Percentiles rank a stretch among this genome's conserved stretches.
Conservation (phyloP, 129 eudicot genomes). For the Centaurea solstitialis region DNA sequence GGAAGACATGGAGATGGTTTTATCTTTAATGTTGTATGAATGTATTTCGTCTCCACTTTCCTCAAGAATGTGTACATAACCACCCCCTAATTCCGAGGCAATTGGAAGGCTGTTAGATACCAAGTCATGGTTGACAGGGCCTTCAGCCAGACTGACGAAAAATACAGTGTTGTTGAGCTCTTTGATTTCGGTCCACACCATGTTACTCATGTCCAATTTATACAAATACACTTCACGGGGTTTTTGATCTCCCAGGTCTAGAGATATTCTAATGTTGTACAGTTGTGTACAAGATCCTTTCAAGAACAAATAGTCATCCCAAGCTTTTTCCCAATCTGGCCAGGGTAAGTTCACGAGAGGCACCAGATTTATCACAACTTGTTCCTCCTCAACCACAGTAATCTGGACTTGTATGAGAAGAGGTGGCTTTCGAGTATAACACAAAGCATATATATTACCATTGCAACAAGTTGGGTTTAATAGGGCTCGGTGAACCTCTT, state of each 20-base stretch:
- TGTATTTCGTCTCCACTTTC: background rate
- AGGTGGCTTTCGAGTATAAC: background rate
- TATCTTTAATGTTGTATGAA: too few relatives aligned
- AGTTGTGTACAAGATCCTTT: background rate
- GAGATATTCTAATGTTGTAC: background rate
- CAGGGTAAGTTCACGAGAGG: background rate
- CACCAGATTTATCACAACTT: background rate
- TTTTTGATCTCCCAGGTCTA: background rate
- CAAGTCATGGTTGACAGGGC: background rate
- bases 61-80: background rate
- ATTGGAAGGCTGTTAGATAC: background rate
- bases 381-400: background rate
- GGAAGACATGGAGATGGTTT: too few relatives aligned
- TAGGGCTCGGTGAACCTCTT: background rate
- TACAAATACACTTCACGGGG: background rate
- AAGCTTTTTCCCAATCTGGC: background rate
- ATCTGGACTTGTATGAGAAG: background rate
- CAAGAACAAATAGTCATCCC: background rate
- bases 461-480: background rate
- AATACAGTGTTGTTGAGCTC: background rate
- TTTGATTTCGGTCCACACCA: background rate
- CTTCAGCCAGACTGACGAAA: background rate
- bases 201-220: background rate
- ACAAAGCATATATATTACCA: background rate
- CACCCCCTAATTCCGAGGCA: background rate